Conservation (phyloP, 495 filamentous ascomycete species). For the Pseudevernia furfuracea region DNA sequence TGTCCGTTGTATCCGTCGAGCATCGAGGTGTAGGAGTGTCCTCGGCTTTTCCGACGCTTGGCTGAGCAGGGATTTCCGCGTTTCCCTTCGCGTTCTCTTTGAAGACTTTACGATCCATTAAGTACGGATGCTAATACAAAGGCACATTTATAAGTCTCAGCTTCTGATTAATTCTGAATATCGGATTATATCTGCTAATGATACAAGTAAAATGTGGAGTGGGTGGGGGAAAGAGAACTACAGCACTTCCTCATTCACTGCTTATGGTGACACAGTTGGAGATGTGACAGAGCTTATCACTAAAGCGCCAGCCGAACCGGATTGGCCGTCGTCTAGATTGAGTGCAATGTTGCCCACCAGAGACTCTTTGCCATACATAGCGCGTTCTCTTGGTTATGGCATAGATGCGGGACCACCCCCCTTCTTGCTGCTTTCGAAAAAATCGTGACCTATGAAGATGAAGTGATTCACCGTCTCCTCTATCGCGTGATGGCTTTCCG, state of each 20-base stretch:
- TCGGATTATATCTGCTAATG: neutral
- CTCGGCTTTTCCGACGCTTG: slow-evolving; percentile 11
- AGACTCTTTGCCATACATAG: neutral
- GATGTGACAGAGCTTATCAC: neutral
- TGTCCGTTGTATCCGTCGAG: slow-evolving; percentile 17
- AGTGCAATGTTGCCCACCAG: neutral
- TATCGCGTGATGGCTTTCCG: neutral
- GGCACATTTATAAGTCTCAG: neutral
- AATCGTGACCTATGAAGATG: neutral
- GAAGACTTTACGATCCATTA: neutral
- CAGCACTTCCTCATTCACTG: slow-evolving; percentile 5
- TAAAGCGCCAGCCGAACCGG: neutral
- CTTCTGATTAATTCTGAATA: neutral
- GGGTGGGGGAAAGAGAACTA: neutral
- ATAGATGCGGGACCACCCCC: neutral
- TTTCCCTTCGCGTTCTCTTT: slow-evolving; percentile 5
- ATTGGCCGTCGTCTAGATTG: neutral
- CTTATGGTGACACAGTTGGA: neutral
- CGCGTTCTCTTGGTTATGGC: neutral
- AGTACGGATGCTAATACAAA: neutral
- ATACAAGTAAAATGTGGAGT: neutral
- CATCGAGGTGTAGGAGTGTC: slow-evolving; percentile 1
- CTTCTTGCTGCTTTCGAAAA: neutral
- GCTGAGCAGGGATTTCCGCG: slow-evolving; percentile 3
- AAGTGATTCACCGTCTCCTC: neutral